These are phyloP conservation scores for Curvularia eragrostidis DNA, from an alignment of 2,329 filamentous ascomycete genomes.

Conservation along the genomic window DNA sequence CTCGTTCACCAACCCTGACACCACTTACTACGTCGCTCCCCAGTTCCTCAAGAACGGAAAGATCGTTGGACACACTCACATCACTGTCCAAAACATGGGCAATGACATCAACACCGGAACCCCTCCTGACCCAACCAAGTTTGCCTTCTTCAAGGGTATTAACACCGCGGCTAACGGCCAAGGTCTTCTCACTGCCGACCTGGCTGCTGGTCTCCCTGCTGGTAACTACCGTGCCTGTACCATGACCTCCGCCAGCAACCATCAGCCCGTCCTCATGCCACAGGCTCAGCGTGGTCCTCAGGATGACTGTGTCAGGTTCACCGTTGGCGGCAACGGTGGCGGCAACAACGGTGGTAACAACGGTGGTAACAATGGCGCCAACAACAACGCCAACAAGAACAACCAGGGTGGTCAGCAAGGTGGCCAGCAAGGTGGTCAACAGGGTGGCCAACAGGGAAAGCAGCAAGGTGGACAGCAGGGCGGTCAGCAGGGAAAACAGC, in stretches of 20 bases:
- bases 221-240: constrained; percentile 62
- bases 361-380: constrained; percentile 15
- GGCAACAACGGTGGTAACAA: constrained; percentile 18
- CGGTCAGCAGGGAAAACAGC: constrained; percentile 1
- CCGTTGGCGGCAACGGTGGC: constrained; percentile 41
- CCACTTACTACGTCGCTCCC: constrained; percentile 63
- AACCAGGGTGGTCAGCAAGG: constrained; percentile 5
- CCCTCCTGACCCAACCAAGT: constrained; percentile 51
- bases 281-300: constrained; percentile 62
- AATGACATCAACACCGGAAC: constrained; percentile 45
- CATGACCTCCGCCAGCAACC: constrained; percentile 59
- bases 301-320: constrained; percentile 62
- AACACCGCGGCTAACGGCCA: constrained; percentile 59
- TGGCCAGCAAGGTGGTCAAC: neutral
- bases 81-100: constrained; percentile 60
- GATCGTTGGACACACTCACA: constrained; percentile 58
- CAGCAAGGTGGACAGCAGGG: neutral
- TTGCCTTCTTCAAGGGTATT: constrained; percentile 66
- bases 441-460: constrained; percentile 1
- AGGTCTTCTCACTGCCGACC: constrained; percentile 55
- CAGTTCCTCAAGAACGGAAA: constrained; percentile 56
- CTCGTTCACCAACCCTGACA: constrained; percentile 61
- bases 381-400: constrained; percentile 11
- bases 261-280: constrained; percentile 66
- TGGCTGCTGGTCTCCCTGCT: constrained; percentile 56